Percentiles rank a stretch among this genome's conserved stretches.
Evolutionary conservation across 2,329 filamentous ascomycete species (phyloP).

Genomic region (Cladosporium oxysporum): DNA sequence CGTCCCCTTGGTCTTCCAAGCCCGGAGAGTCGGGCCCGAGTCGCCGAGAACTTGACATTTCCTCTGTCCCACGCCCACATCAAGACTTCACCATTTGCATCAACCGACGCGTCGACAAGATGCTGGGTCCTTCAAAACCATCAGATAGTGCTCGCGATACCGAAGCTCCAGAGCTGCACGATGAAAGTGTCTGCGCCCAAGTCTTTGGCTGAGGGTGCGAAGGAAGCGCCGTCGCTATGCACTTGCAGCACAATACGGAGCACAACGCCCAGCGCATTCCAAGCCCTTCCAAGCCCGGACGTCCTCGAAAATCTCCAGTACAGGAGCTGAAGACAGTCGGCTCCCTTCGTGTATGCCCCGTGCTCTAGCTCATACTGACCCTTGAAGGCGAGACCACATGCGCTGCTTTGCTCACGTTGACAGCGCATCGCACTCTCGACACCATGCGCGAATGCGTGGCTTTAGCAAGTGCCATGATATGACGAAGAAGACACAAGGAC

Average conservation of each 20-base stretch:
- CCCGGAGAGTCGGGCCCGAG: conserved; percentile 2
- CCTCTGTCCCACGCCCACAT: neutral
- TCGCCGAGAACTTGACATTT: neutral
- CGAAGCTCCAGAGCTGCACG: neutral
- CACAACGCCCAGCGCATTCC: neutral
- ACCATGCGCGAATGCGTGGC: neutral
- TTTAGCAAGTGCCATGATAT: neutral
- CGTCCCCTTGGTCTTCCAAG: neutral
- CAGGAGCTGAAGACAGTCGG: neutral
- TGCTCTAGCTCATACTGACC: neutral
- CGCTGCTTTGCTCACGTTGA: neutral
- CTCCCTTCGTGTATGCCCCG: neutral
- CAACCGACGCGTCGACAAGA: neutral
- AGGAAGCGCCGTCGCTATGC: neutral
- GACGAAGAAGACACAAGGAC: neutral
- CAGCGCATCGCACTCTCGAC: neutral
- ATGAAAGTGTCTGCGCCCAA: neutral
- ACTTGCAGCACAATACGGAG: neutral
- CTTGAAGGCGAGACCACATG: neutral
- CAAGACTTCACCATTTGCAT: conserved; percentile 1
- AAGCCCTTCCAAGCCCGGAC: neutral
- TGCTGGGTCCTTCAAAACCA: neutral
- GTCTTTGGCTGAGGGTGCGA: neutral
- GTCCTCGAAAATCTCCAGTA: neutral
- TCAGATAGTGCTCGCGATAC: neutral